phyloP scores from a whole-genome alignment of 129 eudicot species.

The Gnaphalium uliginosum region DNA sequence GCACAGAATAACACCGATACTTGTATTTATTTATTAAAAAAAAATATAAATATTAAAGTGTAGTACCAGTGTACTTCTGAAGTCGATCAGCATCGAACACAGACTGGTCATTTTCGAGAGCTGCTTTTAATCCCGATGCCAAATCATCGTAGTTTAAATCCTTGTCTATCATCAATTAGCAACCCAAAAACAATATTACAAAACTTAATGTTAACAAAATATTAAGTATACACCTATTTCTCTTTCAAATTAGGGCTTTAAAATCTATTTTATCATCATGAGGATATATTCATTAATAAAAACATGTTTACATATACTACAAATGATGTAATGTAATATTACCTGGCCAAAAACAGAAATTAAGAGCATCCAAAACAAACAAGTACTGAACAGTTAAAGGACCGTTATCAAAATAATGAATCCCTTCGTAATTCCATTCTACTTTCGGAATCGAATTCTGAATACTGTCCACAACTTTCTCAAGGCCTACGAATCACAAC shows the following conservation, averaged over 20 bases:
- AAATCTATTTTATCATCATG: background rate
- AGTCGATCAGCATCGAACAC: slow-evolving; percentile 91
- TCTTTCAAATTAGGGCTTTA: too few species aligned
- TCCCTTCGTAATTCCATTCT: slow-evolving; percentile 95
- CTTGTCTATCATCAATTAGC: slow-evolving; percentile 51
- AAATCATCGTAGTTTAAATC: slow-evolving; percentile 82
- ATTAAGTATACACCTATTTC: too few species aligned
- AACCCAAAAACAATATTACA: slow-evolving; percentile 2
- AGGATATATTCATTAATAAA: background rate
- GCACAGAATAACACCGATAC: background rate
- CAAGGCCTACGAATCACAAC: slow-evolving; percentile 51
- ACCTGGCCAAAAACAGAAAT: slow-evolving; percentile 99
- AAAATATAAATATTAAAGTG: background rate
- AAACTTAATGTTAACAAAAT: background rate
- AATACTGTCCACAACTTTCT: slow-evolving; percentile 70
- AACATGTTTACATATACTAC: background rate
- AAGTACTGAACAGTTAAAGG: slow-evolving; percentile 85
- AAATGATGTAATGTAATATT: slow-evolving; percentile 1
- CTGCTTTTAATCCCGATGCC: slow-evolving; percentile 79
- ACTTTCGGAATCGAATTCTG: slow-evolving; percentile 86
- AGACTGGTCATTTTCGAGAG: slow-evolving; percentile 69
- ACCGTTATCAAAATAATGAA: slow-evolving; percentile 83
- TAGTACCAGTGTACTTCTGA: slow-evolving; percentile 87
- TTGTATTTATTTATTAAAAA: background rate
- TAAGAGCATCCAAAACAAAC: slow-evolving; percentile 82